phyloP scores from a whole-genome alignment of 192 early-diverging fungal genomes.

The Coemansia sp. region DNA sequence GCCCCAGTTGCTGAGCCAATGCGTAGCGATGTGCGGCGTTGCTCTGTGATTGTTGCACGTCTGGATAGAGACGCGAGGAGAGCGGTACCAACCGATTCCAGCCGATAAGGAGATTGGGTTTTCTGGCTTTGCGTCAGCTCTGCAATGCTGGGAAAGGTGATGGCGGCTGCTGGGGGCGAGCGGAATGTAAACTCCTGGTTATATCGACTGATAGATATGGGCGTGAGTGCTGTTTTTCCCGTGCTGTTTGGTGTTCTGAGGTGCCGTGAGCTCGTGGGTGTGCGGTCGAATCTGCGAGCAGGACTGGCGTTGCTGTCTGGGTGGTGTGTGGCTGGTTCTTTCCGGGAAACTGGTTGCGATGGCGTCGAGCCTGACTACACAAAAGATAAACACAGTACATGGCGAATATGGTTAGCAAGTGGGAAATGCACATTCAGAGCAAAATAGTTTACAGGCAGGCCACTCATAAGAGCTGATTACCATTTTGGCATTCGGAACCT shows the following conservation, averaged over 20 bases:
- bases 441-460: background rate
- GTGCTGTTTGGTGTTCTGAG: constrained; percentile 4
- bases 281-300: constrained; percentile 43
- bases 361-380: constrained; percentile 6
- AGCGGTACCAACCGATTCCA: constrained; percentile 49
- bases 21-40: constrained; percentile 37
- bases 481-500: background rate
- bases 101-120: constrained; percentile 7
- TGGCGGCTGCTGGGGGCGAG: constrained; percentile 12
- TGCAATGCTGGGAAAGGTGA: constrained; percentile 25
- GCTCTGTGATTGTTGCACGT: constrained; percentile 47
- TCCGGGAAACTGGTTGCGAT: constrained; percentile 7
- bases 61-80: constrained; percentile 44
- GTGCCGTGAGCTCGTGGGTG: constrained; percentile 24
- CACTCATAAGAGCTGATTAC: background rate
- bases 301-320: constrained; percentile 13
- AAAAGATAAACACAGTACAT: background rate
- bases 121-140: constrained; percentile 8
- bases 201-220: background rate
- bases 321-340: background rate
- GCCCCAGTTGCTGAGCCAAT: constrained; percentile 14
- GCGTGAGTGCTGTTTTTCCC: constrained; percentile 19
- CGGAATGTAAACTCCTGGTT: constrained; percentile 35
- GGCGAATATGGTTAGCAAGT: background rate
- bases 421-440: background rate